These are phyloP conservation scores for Aspergillus neoniger DNA, from an alignment of 2,329 filamentous ascomycete species.

Conservation along the genomic window DNA sequence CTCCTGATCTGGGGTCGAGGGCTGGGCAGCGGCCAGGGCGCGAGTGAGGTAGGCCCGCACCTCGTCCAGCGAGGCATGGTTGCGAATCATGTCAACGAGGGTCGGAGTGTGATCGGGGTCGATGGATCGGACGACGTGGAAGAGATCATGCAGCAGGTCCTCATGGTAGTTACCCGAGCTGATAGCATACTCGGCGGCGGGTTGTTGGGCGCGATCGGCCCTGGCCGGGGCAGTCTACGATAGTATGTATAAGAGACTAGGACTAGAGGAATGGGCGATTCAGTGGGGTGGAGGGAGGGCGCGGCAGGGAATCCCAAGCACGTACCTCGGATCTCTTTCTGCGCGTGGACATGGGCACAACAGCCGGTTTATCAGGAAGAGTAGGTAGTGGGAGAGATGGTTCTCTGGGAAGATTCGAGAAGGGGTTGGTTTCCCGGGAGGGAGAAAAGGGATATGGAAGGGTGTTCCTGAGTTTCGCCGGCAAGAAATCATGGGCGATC, in stretches of 20 bases:
- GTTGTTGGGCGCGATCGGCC: background rate
- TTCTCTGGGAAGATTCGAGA: too few species aligned
- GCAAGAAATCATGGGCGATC: too few species aligned
- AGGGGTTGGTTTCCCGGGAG: too few species aligned
- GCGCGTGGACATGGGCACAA: background rate
- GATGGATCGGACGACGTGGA: slow-evolving; percentile 28
- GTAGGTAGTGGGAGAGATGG: too few species aligned
- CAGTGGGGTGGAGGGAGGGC: background rate
- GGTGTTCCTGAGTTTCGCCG: too few species aligned
- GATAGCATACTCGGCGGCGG: background rate
- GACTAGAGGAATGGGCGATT: too few species aligned
- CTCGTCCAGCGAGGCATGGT: slow-evolving; percentile 27
- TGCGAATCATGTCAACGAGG: slow-evolving; percentile 31
- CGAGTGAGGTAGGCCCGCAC: slow-evolving; percentile 28
- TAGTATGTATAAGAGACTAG: too few species aligned
- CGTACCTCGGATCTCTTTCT: background rate
- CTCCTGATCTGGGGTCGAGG: slow-evolving; percentile 6
- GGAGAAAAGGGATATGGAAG: too few species aligned
- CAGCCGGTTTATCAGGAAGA: too few species aligned
- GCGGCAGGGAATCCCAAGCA: background rate
- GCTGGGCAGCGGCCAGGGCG: slow-evolving; percentile 13
- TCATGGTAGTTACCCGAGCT: slow-evolving; percentile 24
- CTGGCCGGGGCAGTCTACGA: background rate
- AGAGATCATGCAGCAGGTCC: slow-evolving; percentile 31
- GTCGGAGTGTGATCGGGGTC: slow-evolving; percentile 21